Evolutionary conservation across 2,329 filamentous ascomycete genomes (phyloP).

Genomic region (Helotiales sp.): DNA sequence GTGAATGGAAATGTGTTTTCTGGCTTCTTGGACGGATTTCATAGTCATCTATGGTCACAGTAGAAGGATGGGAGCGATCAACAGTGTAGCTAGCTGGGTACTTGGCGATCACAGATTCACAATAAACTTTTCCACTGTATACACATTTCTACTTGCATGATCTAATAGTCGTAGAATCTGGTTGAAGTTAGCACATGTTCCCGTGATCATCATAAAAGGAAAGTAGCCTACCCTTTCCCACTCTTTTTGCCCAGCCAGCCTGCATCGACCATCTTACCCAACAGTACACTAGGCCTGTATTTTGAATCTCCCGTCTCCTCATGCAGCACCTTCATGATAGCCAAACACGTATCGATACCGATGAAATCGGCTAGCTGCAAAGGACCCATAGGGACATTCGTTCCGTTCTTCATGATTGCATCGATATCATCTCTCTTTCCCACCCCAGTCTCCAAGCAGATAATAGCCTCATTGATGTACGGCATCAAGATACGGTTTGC

Average conservation of each 20-base stretch:
- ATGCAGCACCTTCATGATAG: constrained; percentile 96
- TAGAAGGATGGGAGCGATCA: background rate
- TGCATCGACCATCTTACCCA: constrained; percentile 96
- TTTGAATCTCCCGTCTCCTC: constrained; percentile 93
- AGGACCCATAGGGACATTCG: constrained; percentile 97
- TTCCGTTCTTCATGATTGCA: constrained; percentile 98
- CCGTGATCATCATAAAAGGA: background rate
- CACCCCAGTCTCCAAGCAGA: constrained; percentile 92
- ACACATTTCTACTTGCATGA: background rate
- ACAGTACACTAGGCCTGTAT: constrained; percentile 85
- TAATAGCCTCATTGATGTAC: constrained; percentile 97
- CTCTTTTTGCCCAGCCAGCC: constrained; percentile 98
- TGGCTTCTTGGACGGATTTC: background rate
- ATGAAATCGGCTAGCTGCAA: constrained; percentile 95
- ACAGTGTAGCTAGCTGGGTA: background rate
- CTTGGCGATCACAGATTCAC: background rate
- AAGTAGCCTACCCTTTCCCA: constrained; percentile 70
- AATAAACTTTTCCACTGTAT: background rate
- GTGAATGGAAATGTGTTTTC: background rate
- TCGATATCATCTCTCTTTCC: constrained; percentile 92
- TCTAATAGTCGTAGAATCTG: constrained; percentile 44
- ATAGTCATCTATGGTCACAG: background rate
- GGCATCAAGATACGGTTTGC: constrained; percentile 98
- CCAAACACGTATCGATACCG: constrained; percentile 91
- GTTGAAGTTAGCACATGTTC: constrained; percentile 25